Evolutionary conservation across 352 stramenopile species (phyloP).

Genomic region (Globisporangium orthogonon): DNA sequence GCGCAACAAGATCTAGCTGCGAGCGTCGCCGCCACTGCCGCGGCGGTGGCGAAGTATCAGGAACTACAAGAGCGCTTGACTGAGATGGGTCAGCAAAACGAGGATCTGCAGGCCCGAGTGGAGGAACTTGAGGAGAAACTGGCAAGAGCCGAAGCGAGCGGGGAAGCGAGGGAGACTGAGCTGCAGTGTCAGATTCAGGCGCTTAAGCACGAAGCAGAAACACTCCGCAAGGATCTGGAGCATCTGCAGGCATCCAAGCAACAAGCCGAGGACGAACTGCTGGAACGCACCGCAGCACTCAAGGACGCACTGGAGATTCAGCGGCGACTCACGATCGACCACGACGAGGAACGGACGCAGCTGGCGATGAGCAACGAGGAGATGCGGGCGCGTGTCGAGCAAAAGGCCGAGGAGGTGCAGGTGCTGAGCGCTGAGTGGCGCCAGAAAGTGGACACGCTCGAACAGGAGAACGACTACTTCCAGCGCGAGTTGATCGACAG

Average conservation of each 20-base stretch:
- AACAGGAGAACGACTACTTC: constrained; percentile 82
- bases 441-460: constrained; percentile 29
- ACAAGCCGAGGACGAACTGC: constrained; percentile 43
- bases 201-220: constrained; percentile 41
- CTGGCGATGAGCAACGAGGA: constrained; percentile 51
- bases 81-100: constrained; percentile 44
- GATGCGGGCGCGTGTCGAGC: constrained; percentile 30
- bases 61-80: constrained; percentile 45
- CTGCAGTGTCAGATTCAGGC: constrained; percentile 43
- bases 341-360: constrained; percentile 35
- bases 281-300: constrained; percentile 30
- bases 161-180: constrained; percentile 34
- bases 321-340: constrained; percentile 24
- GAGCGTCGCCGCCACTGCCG: constrained; percentile 35
- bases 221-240: constrained; percentile 41
- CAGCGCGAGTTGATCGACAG: constrained; percentile 75
- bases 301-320: constrained; percentile 42
- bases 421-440: constrained; percentile 30
- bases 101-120: constrained; percentile 51
- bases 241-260: constrained; percentile 39
- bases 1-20: constrained; percentile 40
- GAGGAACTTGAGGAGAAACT: constrained; percentile 49
- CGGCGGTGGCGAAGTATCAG: constrained; percentile 48
- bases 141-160: constrained; percentile 24
- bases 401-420: constrained; percentile 29